Conservation (phyloP, 1,139 yeast species). For the Taiozyma onychis region DNA sequence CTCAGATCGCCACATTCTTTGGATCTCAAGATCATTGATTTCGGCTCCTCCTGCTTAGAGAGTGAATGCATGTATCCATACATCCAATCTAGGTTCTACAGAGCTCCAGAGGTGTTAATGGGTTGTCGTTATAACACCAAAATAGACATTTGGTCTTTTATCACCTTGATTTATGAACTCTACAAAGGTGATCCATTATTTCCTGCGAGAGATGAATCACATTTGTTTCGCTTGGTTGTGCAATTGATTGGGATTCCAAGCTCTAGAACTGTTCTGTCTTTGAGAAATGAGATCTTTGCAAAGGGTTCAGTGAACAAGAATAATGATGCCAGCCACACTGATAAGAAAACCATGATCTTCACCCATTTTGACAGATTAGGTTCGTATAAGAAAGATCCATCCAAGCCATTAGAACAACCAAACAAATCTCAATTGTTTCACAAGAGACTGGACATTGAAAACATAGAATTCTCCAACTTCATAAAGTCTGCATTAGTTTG, state of each 20-base stretch:
- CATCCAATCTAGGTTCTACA: slow-evolving; percentile 58
- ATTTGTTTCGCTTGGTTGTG: slow-evolving; percentile 53
- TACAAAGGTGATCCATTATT: slow-evolving; percentile 62
- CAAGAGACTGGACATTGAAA: slow-evolving; percentile 14
- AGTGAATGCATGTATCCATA: slow-evolving; percentile 49
- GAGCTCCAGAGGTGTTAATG: slow-evolving; percentile 78
- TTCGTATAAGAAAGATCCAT: slow-evolving; percentile 25
- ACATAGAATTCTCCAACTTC: slow-evolving; percentile 15
- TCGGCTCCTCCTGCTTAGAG: slow-evolving; percentile 53
- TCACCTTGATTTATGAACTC: slow-evolving; percentile 63
- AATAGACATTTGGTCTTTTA: slow-evolving; percentile 81
- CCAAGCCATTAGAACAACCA: slow-evolving; percentile 19
- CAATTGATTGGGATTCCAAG: slow-evolving; percentile 64
- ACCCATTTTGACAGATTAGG: slow-evolving; percentile 40
- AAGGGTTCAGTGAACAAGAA: slow-evolving; percentile 29
- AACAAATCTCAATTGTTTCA: slow-evolving; percentile 18
- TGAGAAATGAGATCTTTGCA: slow-evolving; percentile 29
- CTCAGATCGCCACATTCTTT: slow-evolving; percentile 34
- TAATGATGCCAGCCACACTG: slow-evolving; percentile 12
- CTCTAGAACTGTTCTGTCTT: slow-evolving; percentile 29
- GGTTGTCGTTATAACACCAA: slow-evolving; percentile 67
- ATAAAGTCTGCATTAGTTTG: slow-evolving; percentile 17
- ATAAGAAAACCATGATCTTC: slow-evolving; percentile 20
- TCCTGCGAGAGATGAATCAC: slow-evolving; percentile 66
- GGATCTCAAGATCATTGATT: slow-evolving; percentile 53